These are phyloP conservation scores for Penicillium sp. DNA, from an alignment of 2,329 filamentous ascomycete species.

Conservation along the genomic window DNA sequence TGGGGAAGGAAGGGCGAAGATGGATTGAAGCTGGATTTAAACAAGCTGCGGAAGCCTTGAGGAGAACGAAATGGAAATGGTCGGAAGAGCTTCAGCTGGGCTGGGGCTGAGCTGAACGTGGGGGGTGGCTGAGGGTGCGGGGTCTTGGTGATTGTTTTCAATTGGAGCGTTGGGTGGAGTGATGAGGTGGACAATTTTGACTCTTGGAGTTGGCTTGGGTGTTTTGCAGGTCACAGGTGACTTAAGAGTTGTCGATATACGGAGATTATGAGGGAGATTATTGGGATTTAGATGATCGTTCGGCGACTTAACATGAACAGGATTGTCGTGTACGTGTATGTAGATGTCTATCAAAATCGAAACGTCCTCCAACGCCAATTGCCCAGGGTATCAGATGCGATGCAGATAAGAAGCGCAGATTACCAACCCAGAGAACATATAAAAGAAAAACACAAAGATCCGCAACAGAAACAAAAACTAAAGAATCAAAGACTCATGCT, in stretches of 20 bases:
- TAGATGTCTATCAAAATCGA: constrained; percentile 9
- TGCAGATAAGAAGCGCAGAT: constrained; percentile 6
- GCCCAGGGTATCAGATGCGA: constrained; percentile 27
- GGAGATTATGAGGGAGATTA: too few relatives aligned
- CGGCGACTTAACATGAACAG: too few relatives aligned
- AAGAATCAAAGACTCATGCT: constrained; percentile 36
- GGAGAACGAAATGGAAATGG: constrained; percentile 2
- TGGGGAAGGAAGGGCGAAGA: neutral
- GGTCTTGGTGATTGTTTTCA: neutral
- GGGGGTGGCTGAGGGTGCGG: too few relatives aligned
- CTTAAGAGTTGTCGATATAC: too few relatives aligned
- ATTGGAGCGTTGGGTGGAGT: neutral
- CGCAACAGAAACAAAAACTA: constrained; percentile 5
- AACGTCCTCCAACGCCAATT: constrained; percentile 19
- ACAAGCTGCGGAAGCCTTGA: neutral
- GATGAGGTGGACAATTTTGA: neutral
- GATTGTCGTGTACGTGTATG: too few relatives aligned
- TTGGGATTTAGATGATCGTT: too few relatives aligned
- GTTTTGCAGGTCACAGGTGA: too few relatives aligned
- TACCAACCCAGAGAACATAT: constrained; percentile 2
- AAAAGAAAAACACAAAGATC: neutral
- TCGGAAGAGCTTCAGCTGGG: constrained; percentile 8
- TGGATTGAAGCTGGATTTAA: neutral
- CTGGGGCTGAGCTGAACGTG: neutral
- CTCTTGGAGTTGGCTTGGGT: too few relatives aligned